Evolutionary conservation across 148 eudicot genomes (phyloP).

Genomic region (Suaeda aralocaspica): DNA sequence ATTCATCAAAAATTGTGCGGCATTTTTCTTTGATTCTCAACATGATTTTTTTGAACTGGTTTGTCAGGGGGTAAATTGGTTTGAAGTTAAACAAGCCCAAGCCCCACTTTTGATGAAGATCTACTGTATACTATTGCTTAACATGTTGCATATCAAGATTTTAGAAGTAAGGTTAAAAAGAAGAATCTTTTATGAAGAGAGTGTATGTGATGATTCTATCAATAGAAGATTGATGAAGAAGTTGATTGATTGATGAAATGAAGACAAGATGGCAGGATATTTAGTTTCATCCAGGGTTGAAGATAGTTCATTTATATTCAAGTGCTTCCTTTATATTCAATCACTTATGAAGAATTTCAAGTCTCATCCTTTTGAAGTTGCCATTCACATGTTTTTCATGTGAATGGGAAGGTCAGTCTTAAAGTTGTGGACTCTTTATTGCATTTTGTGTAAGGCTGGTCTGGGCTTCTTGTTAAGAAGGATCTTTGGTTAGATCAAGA

Average conservation of each 20-base stretch:
- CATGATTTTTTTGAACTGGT: slow-evolving; percentile 59
- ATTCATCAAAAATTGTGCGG: slow-evolving; percentile 12
- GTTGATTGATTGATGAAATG: slow-evolving; percentile 49
- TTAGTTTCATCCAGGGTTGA: slow-evolving; percentile 44
- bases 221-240: slow-evolving; percentile 57
- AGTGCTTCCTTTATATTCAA: slow-evolving; percentile 43
- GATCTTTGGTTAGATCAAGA: slow-evolving; percentile 29
- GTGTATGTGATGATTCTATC: slow-evolving; percentile 36
- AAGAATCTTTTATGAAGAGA: slow-evolving; percentile 58
- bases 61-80: slow-evolving; percentile 89
- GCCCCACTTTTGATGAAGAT: slow-evolving; percentile 80
- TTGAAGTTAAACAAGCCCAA: slow-evolving; percentile 86
- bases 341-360: slow-evolving; percentile 37
- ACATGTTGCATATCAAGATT: slow-evolving; percentile 47
- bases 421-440: slow-evolving; percentile 36
- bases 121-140: slow-evolving; percentile 53
- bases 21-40: slow-evolving; percentile 33
- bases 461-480: slow-evolving; percentile 25
- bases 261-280: slow-evolving; percentile 47
- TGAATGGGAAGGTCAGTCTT: slow-evolving; percentile 55
- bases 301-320: slow-evolving; percentile 41
- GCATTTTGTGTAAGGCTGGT: slow-evolving; percentile 31
- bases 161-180: slow-evolving; percentile 48
- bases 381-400: slow-evolving; percentile 45
- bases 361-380: slow-evolving; percentile 57